Evolutionary conservation across 208 protist genomes (phyloP).

Genomic region (Entamoeba histolytica): DNA sequence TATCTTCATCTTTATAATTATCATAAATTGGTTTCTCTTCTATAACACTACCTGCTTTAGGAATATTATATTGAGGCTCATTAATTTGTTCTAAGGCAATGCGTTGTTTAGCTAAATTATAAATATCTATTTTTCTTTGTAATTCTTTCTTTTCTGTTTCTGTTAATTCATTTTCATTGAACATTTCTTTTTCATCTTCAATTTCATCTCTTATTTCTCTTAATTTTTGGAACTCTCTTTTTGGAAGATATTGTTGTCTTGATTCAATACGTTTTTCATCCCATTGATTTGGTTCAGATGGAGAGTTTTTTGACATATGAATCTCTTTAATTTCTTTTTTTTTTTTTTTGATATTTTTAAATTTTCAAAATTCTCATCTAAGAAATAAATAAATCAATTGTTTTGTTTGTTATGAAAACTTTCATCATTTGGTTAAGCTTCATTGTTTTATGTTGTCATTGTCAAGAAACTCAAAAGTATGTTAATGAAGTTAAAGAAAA

Average conservation of each 20-base stretch:
- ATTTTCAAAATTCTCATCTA: no score
- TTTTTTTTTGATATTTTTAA: no score
- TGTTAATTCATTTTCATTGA: background rate
- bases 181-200: background rate
- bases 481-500: background rate
- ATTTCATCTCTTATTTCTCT: background rate
- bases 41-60: background rate
- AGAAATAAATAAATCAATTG: no score
- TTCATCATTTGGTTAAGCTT: no score
- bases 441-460: no score
- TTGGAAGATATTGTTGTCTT: background rate
- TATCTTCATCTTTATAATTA: background rate
- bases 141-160: background rate
- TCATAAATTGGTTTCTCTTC: background rate
- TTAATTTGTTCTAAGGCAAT: background rate
- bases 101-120: background rate
- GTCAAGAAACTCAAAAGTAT: no score
- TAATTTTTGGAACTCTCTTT: background rate
- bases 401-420: no score
- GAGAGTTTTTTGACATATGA: no score
- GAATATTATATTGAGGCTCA: background rate
- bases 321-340: no score
- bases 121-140: background rate
- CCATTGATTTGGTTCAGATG: no score
- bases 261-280: background rate